phyloP scores from a whole-genome alignment of 2,329 filamentous ascomycete species.

The Apiospora phragmitis region DNA sequence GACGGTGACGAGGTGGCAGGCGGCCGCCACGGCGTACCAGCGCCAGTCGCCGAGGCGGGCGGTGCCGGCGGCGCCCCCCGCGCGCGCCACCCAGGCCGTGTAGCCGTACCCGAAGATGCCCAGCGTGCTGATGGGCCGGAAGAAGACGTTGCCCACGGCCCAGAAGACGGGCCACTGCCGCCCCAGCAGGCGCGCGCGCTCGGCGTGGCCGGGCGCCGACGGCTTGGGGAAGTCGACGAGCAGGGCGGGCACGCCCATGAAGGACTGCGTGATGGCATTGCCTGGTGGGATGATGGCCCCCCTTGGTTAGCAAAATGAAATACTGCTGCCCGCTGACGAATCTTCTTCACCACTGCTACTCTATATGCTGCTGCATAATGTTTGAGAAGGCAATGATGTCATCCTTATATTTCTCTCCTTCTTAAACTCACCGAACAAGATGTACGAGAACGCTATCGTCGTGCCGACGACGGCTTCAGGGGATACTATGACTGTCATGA shows the following conservation, averaged over 20 bases:
- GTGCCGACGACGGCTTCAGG: conserved; percentile 41
- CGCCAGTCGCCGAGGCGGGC: conserved; percentile 42
- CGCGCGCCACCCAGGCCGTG: conserved; percentile 35
- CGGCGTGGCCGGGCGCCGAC: conserved; percentile 39
- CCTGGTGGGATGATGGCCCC: conserved; percentile 29
- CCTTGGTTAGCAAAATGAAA: neutral
- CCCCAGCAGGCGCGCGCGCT: conserved; percentile 44
- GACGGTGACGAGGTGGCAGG: conserved; percentile 46
- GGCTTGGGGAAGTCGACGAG: conserved; percentile 46
- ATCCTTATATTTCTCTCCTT: neutral
- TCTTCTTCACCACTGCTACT: neutral
- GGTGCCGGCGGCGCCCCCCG: neutral
- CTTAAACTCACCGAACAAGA: conserved; percentile 41
- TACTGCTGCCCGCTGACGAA: neutral
- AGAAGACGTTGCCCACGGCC: conserved; percentile 51
- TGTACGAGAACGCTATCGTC: conserved; percentile 49
- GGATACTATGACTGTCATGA: conserved; percentile 19
- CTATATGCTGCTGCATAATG: neutral
- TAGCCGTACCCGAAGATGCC: conserved; percentile 49
- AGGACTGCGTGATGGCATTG: conserved; percentile 53
- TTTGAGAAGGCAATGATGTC: neutral
- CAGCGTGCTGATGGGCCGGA: conserved; percentile 50
- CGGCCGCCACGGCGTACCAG: conserved; percentile 41
- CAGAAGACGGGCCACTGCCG: conserved; percentile 51
- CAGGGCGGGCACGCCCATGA: conserved; percentile 50